These are phyloP conservation scores for Elongisporangium prolatum DNA, from an alignment of 352 stramenopile species.

Conservation along the genomic window DNA sequence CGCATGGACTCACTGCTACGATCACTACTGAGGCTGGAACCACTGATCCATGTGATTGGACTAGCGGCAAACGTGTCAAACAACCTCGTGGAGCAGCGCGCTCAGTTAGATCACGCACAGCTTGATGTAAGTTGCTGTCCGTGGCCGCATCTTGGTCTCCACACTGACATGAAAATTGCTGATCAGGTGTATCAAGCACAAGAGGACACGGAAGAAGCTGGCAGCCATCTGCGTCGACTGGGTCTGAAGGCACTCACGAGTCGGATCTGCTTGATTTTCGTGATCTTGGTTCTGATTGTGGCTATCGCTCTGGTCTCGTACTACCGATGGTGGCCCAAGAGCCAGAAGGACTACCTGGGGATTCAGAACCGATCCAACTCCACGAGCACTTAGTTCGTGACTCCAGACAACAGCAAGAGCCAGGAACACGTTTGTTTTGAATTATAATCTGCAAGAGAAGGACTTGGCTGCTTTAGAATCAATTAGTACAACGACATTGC, in stretches of 20 bases:
- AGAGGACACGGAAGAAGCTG: conserved; percentile 59
- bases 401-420: background rate
- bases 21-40: background rate
- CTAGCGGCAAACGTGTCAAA: conserved; percentile 62
- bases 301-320: conserved; percentile 66
- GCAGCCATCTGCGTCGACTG: conserved; percentile 45
- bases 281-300: conserved; percentile 51
- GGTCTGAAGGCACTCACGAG: conserved; percentile 57
- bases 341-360: conserved; percentile 65
- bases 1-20: conserved; percentile 1
- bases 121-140: conserved; percentile 57
- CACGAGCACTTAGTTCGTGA: conserved; percentile 6
- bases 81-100: conserved; percentile 63
- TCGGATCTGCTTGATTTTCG: conserved; percentile 47
- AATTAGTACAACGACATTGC: too few species aligned
- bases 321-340: conserved; percentile 73
- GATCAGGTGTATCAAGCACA: conserved; percentile 59
- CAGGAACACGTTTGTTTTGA: background rate
- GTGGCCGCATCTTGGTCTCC: too few species aligned
- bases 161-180: too few species aligned
- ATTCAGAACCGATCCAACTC: conserved; percentile 28
- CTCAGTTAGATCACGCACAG: conserved; percentile 59
- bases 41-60: conserved; percentile 3
- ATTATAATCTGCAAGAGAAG: background rate
- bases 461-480: too few species aligned